These are phyloP conservation scores for Oryza officinalis DNA, from an alignment of 176 grass and related monocot genomes.

Conservation along the genomic window DNA sequence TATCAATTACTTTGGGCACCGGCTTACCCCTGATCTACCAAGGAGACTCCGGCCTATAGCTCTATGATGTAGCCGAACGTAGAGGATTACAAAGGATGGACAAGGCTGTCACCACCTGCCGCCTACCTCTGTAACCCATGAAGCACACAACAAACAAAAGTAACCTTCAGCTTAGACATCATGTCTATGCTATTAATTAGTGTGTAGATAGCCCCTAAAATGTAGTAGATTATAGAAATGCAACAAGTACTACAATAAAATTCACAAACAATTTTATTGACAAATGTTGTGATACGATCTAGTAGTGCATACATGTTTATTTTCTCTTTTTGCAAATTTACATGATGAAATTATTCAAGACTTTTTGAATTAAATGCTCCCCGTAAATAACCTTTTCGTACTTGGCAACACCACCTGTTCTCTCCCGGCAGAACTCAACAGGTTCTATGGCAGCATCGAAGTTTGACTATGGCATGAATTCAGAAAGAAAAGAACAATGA, in stretches of 20 bases:
- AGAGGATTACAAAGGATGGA: too few relatives aligned
- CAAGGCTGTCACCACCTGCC: too few relatives aligned
- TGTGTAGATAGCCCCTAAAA: too few relatives aligned
- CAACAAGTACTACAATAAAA: background rate
- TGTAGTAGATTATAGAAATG: background rate
- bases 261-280: slow-evolving; percentile 6
- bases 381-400: slow-evolving; percentile 76
- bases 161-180: too few relatives aligned
- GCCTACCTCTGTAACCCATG: too few relatives aligned
- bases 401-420: slow-evolving; percentile 47
- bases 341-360: slow-evolving; percentile 61
- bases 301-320: background rate
- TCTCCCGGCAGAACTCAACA: slow-evolving; percentile 62
- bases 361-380: slow-evolving; percentile 76
- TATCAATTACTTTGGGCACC: too few relatives aligned
- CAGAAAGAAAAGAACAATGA: background rate
- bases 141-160: too few relatives aligned
- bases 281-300: background rate
- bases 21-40: too few relatives aligned
- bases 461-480: slow-evolving; percentile 57
- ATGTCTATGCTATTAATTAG: too few relatives aligned
- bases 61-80: too few relatives aligned
- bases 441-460: slow-evolving; percentile 71
- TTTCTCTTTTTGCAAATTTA: slow-evolving; percentile 6
- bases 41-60: too few relatives aligned